Conservation (phyloP, 495 filamentous ascomycete genomes). For the Hypoxylon subgilvum region DNA sequence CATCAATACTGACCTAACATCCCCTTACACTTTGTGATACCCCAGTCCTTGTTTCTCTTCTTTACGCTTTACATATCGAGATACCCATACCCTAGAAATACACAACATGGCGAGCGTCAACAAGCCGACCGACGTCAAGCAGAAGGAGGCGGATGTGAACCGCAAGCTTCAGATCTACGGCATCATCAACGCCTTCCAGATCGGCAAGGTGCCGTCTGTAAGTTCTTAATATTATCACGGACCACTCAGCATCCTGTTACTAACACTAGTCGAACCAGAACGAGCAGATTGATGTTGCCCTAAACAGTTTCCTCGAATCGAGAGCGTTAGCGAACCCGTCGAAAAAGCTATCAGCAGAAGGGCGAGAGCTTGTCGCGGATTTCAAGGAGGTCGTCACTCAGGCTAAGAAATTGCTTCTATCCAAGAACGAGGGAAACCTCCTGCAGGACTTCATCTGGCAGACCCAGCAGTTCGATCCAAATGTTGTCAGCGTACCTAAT, state of each 20-base stretch:
- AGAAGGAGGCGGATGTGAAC: constrained; percentile 75
- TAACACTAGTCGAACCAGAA: constrained; percentile 61
- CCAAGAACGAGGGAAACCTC: constrained; percentile 93
- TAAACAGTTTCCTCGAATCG: constrained; percentile 80
- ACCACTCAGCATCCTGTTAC: background rate
- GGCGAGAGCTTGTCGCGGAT: constrained; percentile 75
- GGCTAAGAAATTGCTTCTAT: constrained; percentile 84
- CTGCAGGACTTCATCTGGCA: constrained; percentile 97
- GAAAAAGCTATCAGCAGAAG: constrained; percentile 79
- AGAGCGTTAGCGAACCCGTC: constrained; percentile 73
- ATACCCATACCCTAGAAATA: constrained; percentile 5
- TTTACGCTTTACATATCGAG: constrained; percentile 13
- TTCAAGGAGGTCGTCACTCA: constrained; percentile 83
- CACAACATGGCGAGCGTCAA: constrained; percentile 60
- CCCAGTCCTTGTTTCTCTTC: constrained; percentile 6
- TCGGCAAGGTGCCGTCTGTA: constrained; percentile 91
- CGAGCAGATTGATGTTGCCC: constrained; percentile 91
- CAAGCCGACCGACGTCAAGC: constrained; percentile 67
- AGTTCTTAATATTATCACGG: constrained; percentile 40
- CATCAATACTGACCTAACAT: constrained; percentile 5
- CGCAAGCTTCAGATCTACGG: constrained; percentile 94
- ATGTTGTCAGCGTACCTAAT: constrained; percentile 62
- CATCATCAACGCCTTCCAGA: constrained; percentile 84
- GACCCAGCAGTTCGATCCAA: constrained; percentile 74
- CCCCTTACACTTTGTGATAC: constrained; percentile 19